Conservation (phyloP, 148 eudicot genomes). For the Silene latifolia region DNA sequence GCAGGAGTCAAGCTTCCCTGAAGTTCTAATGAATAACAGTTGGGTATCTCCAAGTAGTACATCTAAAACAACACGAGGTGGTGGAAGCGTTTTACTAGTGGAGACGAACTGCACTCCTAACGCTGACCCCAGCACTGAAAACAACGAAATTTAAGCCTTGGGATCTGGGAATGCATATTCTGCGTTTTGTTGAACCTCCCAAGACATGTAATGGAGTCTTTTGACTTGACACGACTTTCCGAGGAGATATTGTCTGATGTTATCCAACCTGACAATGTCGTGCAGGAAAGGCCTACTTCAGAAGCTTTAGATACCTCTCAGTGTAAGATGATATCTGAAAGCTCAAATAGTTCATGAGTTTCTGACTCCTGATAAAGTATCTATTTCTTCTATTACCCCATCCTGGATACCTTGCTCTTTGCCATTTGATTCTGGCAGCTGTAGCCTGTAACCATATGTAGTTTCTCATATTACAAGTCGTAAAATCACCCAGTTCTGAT, state of each 20-base stretch:
- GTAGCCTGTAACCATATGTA: neutral
- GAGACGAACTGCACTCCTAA: constrained; percentile 30
- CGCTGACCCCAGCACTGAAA: constrained; percentile 24
- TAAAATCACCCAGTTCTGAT: neutral
- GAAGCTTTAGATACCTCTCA: constrained; percentile 30
- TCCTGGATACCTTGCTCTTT: constrained; percentile 32
- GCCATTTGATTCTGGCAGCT: neutral
- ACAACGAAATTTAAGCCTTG: constrained; percentile 25
- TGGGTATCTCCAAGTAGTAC: constrained; percentile 57
- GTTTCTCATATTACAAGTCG: neutral
- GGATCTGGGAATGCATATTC: constrained; percentile 33
- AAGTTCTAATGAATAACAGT: constrained; percentile 50
- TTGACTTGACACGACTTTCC: constrained; percentile 49
- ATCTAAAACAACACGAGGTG: constrained; percentile 53
- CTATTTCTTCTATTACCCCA: constrained; percentile 44
- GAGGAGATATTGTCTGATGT: constrained; percentile 42
- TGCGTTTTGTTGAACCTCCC: constrained; percentile 34
- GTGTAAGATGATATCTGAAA: constrained; percentile 30
- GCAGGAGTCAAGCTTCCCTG: constrained; percentile 94
- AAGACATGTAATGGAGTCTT: constrained; percentile 39
- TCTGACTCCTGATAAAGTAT: constrained; percentile 54
- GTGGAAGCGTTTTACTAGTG: constrained; percentile 40
- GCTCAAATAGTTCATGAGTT: constrained; percentile 34
- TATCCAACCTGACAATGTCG: constrained; percentile 37
- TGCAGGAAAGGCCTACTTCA: constrained; percentile 39